These are phyloP conservation scores for Carpinus fangiana DNA, from an alignment of 306 rosid species.

Conservation along the genomic window DNA sequence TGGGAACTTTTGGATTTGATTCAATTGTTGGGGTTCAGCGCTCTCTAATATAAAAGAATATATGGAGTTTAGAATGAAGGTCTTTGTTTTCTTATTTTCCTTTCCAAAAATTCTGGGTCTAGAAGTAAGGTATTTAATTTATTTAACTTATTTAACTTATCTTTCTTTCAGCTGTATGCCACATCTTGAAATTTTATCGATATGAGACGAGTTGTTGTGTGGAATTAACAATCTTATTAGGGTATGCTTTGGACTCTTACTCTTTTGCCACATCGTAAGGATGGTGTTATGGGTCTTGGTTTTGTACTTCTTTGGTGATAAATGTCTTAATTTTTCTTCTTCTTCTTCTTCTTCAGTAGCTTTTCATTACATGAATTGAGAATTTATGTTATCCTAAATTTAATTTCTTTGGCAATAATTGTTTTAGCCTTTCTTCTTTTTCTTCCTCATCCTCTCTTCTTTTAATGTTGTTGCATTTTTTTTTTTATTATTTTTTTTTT, in stretches of 20 bases:
- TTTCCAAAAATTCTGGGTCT: background rate
- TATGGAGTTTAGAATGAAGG: background rate
- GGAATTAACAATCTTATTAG: background rate
- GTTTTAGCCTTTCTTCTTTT: background rate
- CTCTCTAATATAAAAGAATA: background rate
- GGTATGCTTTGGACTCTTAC: background rate
- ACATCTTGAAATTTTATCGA: too few relatives aligned
- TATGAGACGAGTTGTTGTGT: background rate
- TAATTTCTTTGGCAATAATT: background rate
- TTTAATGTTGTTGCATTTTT: background rate
- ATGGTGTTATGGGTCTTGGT: background rate
- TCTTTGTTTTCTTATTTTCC: background rate
- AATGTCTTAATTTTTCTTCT: background rate
- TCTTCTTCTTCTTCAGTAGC: background rate
- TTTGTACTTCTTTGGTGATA: background rate
- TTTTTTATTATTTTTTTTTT: background rate
- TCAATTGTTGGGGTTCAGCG: background rate
- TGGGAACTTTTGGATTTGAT: background rate
- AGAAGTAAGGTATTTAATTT: background rate
- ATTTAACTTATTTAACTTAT: background rate
- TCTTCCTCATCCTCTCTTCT: background rate
- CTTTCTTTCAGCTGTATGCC: background rate
- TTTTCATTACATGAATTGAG: background rate
- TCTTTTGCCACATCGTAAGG: background rate
- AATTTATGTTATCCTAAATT: background rate